Percentiles rank a stretch among this genome's conserved stretches.
These are phyloP conservation scores for Cruciata laevipes DNA, from an alignment of 257 asterid species.

Conservation along the genomic window DNA sequence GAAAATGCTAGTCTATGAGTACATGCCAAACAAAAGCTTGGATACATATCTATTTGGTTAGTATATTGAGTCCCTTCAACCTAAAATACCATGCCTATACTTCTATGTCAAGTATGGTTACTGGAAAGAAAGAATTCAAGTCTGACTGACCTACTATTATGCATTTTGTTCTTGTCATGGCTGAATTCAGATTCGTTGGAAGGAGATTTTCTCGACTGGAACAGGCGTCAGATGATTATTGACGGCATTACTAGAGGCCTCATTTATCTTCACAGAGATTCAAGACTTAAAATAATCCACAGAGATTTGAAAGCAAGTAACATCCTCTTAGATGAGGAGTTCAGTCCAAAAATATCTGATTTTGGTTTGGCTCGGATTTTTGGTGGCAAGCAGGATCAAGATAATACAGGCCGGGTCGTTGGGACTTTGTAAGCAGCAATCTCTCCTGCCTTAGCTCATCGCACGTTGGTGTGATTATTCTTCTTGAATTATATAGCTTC, in stretches of 20 bases:
- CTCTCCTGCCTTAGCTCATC: too few species aligned
- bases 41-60: not conserved
- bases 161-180: not conserved
- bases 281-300: conserved; percentile 4
- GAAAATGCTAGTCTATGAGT: conserved; percentile 2
- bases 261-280: conserved; percentile 10
- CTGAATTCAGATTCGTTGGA: not conserved
- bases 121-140: too few species aligned
- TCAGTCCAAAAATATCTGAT: conserved; percentile 2
- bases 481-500: not conserved
- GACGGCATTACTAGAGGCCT: conserved; percentile 6
- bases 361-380: conserved; percentile 12
- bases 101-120: not conserved
- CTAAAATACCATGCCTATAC: not conserved
- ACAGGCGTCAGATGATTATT: not conserved
- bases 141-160: not conserved
- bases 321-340: conserved; percentile 2
- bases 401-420: not conserved
- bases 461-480: not conserved
- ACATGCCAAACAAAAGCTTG: conserved; percentile 11
- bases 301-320: conserved; percentile 8
- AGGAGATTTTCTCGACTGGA: not conserved
- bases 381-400: conserved; percentile 13
- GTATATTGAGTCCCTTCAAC: not conserved
- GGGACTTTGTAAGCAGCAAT: conserved; percentile 7